A percentile compares a stretch with the other conserved stretches of the same genome.
These are phyloP conservation scores for Phalaenopsis hybrid DNA, from an alignment of 116 monocot species.

Conservation along the genomic window DNA sequence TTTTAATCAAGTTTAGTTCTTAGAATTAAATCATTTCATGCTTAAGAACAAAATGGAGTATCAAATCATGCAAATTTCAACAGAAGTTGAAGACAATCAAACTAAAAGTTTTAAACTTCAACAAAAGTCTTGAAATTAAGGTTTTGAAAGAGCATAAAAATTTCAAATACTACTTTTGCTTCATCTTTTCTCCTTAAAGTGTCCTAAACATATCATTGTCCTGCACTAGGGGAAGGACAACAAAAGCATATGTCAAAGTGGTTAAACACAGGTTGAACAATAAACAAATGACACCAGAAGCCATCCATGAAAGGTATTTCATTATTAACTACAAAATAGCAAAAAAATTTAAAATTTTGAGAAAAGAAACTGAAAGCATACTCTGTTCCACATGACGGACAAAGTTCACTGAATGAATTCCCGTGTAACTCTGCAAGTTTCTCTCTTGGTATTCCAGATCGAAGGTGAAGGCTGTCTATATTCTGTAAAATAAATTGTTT, in stretches of 20 bases:
- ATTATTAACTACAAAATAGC: not conserved
- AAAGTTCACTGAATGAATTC: slow-evolving; percentile 93
- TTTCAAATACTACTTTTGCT: no score
- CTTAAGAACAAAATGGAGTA: no score
- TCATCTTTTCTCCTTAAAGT: no score
- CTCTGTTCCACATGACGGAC: slow-evolving; percentile 87
- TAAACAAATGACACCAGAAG: not conserved
- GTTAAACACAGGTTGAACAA: not conserved
- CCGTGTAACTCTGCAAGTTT: slow-evolving; percentile 99
- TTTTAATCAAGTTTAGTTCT: no score
- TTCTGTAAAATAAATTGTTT: slow-evolving; percentile 47
- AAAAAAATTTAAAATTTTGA: not conserved
- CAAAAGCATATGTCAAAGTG: not conserved
- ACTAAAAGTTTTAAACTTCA: no score
- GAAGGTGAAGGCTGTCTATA: slow-evolving; percentile 98
- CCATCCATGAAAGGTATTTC: not conserved
- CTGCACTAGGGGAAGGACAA: no score
- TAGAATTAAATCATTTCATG: no score
- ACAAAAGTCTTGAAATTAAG: no score
- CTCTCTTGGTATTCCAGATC: slow-evolving; percentile 94
- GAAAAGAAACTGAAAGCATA: slow-evolving; percentile 21
- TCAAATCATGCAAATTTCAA: no score
- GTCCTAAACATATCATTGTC: no score
- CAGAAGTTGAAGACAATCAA: no score
- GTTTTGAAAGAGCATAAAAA: no score